These are phyloP conservation scores for Microsporum canis DNA, from an alignment of 2,329 filamentous ascomycete genomes.

Conservation along the genomic window DNA sequence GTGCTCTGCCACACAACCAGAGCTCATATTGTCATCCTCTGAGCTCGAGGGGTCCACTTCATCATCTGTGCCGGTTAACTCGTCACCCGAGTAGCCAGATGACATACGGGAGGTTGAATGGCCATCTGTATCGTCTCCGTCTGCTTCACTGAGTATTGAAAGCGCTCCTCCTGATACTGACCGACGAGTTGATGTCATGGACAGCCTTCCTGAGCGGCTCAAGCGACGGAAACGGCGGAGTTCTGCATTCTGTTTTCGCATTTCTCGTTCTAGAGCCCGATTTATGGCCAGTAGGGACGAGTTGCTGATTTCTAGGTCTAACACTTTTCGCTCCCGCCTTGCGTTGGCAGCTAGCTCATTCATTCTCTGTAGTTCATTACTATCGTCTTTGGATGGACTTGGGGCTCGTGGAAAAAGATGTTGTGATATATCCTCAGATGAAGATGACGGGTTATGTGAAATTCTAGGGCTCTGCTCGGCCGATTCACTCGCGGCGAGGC, in stretches of 20 bases:
- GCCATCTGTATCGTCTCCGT: constrained; percentile 25
- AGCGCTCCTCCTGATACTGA: constrained; percentile 36
- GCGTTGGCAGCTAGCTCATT: constrained; percentile 79
- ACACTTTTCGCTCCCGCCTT: constrained; percentile 80
- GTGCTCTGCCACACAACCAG: constrained; percentile 27
- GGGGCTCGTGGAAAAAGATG: constrained; percentile 8
- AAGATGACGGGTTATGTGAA: constrained; percentile 8
- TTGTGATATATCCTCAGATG: constrained; percentile 8
- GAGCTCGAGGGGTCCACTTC: constrained; percentile 27
- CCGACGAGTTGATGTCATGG: constrained; percentile 42
- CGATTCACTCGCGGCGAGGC: neutral
- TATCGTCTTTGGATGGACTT: constrained; percentile 12
- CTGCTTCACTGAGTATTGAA: constrained; percentile 37
- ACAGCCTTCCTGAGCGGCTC: constrained; percentile 66
- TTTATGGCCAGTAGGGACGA: constrained; percentile 93
- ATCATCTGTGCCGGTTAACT: constrained; percentile 31
- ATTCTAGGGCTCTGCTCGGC: constrained; percentile 2
- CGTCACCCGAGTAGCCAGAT: constrained; percentile 23
- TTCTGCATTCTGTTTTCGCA: constrained; percentile 83
- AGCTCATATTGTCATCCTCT: constrained; percentile 29
- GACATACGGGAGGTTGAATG: constrained; percentile 12
- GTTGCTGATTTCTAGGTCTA: constrained; percentile 94
- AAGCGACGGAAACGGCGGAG: constrained; percentile 75
- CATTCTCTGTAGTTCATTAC: constrained; percentile 25
- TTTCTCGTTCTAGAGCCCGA: constrained; percentile 75